These are phyloP conservation scores for Calocybe gangraenosa DNA, from an alignment of 768 basidiomycete species.

Conservation along the genomic window DNA sequence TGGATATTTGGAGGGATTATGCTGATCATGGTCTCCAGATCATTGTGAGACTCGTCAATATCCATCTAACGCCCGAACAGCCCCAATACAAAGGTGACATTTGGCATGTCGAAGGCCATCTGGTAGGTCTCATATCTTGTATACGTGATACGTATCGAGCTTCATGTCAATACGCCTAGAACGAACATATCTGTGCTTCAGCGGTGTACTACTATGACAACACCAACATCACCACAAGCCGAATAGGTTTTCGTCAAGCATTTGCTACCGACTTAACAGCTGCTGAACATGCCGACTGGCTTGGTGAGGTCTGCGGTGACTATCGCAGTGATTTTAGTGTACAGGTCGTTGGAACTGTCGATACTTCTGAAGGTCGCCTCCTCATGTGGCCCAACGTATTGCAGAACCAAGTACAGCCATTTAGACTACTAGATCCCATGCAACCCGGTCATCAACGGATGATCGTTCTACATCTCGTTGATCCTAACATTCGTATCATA, in stretches of 20 bases:
- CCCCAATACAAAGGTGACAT: slow-evolving; percentile 12
- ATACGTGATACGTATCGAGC: background rate
- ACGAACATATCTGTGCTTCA: slow-evolving; percentile 18
- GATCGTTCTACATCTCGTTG: slow-evolving; percentile 17
- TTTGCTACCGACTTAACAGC: background rate
- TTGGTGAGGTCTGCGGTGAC: slow-evolving; percentile 6
- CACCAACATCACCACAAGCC: slow-evolving; percentile 11
- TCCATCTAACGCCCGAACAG: slow-evolving; percentile 14
- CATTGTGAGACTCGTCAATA: slow-evolving; percentile 16
- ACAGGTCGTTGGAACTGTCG: slow-evolving; percentile 11
- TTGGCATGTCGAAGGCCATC: slow-evolving; percentile 17
- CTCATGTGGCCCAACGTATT: slow-evolving; percentile 16
- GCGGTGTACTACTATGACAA: slow-evolving; percentile 16
- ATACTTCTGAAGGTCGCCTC: slow-evolving; percentile 13
- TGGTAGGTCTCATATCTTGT: slow-evolving; percentile 3
- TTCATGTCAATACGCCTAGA: slow-evolving; percentile 4
- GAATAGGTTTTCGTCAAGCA: slow-evolving; percentile 10
- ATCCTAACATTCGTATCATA: slow-evolving; percentile 18
- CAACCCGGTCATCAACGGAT: slow-evolving; percentile 15
- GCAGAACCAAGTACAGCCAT: slow-evolving; percentile 12
- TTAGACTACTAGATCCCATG: slow-evolving; percentile 9
- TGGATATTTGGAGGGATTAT: slow-evolving; percentile 8
- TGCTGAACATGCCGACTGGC: slow-evolving; percentile 10
- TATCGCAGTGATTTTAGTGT: background rate
- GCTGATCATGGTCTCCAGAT: slow-evolving; percentile 11